Evolutionary conservation across 2,329 filamentous ascomycete genomes (phyloP).

Genomic region (Magnaporthales sp.): DNA sequence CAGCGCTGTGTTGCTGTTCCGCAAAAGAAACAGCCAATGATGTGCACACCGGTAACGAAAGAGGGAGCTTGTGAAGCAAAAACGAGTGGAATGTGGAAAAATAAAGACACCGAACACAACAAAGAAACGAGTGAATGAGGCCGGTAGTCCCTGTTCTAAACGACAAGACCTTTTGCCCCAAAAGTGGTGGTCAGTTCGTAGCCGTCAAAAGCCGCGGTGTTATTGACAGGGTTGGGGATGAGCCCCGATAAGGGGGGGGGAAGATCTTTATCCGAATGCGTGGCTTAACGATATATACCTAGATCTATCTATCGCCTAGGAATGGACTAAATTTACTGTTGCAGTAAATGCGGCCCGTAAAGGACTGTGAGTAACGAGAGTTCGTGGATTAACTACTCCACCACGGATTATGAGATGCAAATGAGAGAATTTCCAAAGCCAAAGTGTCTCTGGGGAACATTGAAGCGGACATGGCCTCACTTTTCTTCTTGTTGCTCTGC

Average conservation of each 20-base stretch:
- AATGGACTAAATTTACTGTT: background rate
- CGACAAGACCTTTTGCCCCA: background rate
- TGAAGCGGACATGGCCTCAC: background rate
- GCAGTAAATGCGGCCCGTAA: background rate
- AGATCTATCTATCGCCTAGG: background rate
- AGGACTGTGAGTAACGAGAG: background rate
- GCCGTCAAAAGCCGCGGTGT: background rate
- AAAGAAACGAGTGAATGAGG: background rate
- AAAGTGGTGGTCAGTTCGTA: background rate
- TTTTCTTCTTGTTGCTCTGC: background rate
- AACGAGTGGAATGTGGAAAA: background rate
- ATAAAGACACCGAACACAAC: background rate
- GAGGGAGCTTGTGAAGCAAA: background rate
- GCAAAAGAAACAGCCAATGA: background rate
- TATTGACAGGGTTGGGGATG: background rate
- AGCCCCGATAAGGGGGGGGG: background rate
- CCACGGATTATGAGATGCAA: background rate
- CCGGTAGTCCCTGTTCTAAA: background rate
- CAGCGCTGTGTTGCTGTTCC: background rate
- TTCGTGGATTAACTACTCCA: background rate
- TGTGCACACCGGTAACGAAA: background rate
- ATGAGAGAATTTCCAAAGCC: background rate
- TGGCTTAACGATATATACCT: background rate
- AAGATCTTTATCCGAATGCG: background rate
- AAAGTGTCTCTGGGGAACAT: background rate